phyloP scores from a whole-genome alignment of 2,329 filamentous ascomycete species.

The Helicocarpus griseus region DNA sequence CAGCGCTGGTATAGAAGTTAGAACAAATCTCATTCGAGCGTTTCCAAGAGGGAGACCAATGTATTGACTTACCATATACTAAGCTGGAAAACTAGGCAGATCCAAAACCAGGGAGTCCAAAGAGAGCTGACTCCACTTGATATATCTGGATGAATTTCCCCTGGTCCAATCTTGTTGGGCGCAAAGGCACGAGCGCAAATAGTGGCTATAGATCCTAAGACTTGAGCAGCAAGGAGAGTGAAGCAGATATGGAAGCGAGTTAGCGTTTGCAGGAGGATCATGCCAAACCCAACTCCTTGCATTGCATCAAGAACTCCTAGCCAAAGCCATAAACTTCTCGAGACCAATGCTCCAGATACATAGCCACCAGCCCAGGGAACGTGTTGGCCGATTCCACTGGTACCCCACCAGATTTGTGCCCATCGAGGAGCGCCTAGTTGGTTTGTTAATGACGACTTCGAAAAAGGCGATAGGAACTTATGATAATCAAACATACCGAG shows the following conservation, averaged over 20 bases:
- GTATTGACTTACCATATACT: constrained; percentile 51
- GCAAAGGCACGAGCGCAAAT: constrained; percentile 52
- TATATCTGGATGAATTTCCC: constrained; percentile 54
- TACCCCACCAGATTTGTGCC: constrained; percentile 59
- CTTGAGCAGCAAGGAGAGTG: constrained; percentile 41
- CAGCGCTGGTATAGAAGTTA: constrained; percentile 19
- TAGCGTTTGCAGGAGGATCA: constrained; percentile 57
- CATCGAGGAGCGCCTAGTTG: constrained; percentile 47
- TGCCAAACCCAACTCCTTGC: constrained; percentile 58
- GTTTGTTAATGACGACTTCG: neutral
- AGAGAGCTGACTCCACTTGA: constrained; percentile 22
- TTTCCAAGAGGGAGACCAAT: constrained; percentile 22
- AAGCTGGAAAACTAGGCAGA: constrained; percentile 48
- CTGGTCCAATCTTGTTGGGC: constrained; percentile 52
- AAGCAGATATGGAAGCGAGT: constrained; percentile 52
- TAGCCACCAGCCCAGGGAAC: constrained; percentile 53
- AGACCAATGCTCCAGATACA: constrained; percentile 45
- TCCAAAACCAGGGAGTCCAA: constrained; percentile 50
- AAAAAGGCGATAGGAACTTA: neutral
- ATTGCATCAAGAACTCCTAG: constrained; percentile 55
- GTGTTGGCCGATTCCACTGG: constrained; percentile 50
- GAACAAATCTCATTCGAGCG: neutral
- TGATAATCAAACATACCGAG: constrained; percentile 31
- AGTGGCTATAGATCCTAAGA: constrained; percentile 52
- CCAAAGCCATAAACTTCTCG: constrained; percentile 56